These are phyloP conservation scores for Dorcoceras hygrometricum DNA, from an alignment of 257 asterid species.

Conservation along the genomic window DNA sequence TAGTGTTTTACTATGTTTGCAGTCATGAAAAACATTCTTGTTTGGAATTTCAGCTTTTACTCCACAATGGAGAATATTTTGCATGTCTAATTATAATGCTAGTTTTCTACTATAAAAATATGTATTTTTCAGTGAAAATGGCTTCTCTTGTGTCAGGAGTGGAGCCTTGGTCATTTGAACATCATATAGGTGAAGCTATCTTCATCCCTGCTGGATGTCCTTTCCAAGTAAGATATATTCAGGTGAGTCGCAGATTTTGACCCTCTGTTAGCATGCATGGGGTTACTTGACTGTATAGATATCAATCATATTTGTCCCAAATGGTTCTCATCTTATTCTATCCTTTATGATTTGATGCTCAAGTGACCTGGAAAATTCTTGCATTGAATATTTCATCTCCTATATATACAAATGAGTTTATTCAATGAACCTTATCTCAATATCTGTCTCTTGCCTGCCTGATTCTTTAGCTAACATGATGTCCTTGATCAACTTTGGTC, in stretches of 20 bases:
- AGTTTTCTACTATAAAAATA: neutral
- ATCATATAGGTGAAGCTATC: conserved; percentile 81
- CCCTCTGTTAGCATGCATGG: conserved; percentile 2
- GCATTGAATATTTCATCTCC: neutral
- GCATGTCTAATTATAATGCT: neutral
- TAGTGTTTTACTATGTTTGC: neutral
- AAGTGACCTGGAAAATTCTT: neutral
- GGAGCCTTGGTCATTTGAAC: conserved; percentile 95
- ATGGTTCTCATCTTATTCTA: neutral
- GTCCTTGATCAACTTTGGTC: conserved; percentile 1
- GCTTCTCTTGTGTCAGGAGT: conserved; percentile 51
- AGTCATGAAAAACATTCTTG: neutral
- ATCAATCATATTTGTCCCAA: neutral
- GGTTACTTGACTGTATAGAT: conserved; percentile 7
- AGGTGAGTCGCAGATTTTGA: conserved; percentile 46
- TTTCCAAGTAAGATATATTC: conserved; percentile 87
- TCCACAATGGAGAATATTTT: neutral
- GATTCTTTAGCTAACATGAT: neutral
- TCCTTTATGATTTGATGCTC: neutral
- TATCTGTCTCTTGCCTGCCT: neutral
- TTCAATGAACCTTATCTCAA: neutral
- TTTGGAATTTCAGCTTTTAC: neutral
- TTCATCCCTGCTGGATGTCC: conserved; percentile 96
- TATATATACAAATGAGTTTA: neutral
- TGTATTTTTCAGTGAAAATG: too few species aligned